phyloP scores from a whole-genome alignment of 495 filamentous ascomycete genomes.

The Extremus antarcticus region DNA sequence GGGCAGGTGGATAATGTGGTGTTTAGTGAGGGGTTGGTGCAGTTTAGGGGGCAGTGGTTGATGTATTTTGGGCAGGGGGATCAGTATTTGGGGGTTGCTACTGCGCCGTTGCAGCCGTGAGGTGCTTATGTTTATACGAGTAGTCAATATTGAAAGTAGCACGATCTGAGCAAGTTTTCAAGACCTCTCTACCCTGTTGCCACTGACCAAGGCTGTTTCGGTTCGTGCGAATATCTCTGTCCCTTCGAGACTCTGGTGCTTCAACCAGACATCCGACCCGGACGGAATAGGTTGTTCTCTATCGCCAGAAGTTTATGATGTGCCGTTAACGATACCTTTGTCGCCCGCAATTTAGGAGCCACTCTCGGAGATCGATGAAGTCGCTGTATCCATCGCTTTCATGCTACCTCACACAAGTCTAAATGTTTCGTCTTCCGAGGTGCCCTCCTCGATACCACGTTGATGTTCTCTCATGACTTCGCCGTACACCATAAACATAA shows the following conservation, averaged over 20 bases:
- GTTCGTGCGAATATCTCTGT: too few relatives aligned
- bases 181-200: too few relatives aligned
- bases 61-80: constrained; percentile 13
- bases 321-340: too few relatives aligned
- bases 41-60: constrained; percentile 10
- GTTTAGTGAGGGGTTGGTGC: constrained; percentile 12
- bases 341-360: too few relatives aligned
- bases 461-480: background rate
- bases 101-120: constrained; percentile 9
- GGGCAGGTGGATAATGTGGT: constrained; percentile 12
- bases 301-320: background rate
- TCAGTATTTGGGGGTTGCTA: constrained; percentile 5
- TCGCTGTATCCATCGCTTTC: too few relatives aligned
- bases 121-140: background rate
- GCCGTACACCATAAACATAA: background rate
- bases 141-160: background rate
- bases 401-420: background rate
- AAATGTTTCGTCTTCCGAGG: background rate
- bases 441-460: too few relatives aligned
- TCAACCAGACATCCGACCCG: too few relatives aligned
- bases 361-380: too few relatives aligned
- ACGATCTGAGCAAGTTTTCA: too few relatives aligned
- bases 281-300: too few relatives aligned
- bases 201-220: too few relatives aligned
- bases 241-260: too few relatives aligned